These are phyloP conservation scores for Chalaropsis thielavioides DNA, from an alignment of 2,329 filamentous ascomycete genomes.

Conservation along the genomic window DNA sequence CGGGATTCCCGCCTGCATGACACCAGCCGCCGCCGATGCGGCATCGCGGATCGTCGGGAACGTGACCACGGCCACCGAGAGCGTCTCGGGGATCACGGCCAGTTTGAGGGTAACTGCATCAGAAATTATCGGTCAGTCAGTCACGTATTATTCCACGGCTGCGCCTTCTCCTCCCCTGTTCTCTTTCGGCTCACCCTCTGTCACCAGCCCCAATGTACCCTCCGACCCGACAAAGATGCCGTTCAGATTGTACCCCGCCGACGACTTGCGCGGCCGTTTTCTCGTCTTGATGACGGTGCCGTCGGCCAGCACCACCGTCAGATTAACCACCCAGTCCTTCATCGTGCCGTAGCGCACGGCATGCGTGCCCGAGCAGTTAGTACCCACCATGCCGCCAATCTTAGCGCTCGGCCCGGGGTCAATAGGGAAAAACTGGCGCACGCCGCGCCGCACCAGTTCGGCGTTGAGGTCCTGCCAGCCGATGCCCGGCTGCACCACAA, in stretches of 20 bases:
- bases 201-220: conserved; percentile 67
- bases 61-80: conserved; percentile 63
- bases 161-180: no score
- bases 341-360: conserved; percentile 71
- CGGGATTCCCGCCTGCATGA: conserved; percentile 62
- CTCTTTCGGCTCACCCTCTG: conserved; percentile 37
- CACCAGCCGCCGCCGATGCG: conserved; percentile 55
- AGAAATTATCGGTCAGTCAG: no score
- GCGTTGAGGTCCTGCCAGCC: conserved; percentile 87
- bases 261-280: conserved; percentile 62
- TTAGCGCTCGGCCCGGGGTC: conserved; percentile 64
- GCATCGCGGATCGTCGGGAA: conserved; percentile 67
- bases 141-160: no score
- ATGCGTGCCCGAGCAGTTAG: conserved; percentile 65
- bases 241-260: conserved; percentile 72
- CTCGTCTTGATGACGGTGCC: conserved; percentile 68
- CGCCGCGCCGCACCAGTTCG: conserved; percentile 48
- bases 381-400: conserved; percentile 73
- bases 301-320: conserved; percentile 68
- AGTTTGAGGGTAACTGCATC: conserved; percentile 61
- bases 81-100: conserved; percentile 59
- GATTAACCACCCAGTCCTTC: conserved; percentile 76
- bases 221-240: conserved; percentile 68
- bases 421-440: conserved; percentile 77
- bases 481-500: conserved; percentile 80